A percentile compares a stretch with the other conserved stretches of the same genome.
Conservation (phyloP, 352 stramenopile genomes). For the Achlya hypogyna region DNA sequence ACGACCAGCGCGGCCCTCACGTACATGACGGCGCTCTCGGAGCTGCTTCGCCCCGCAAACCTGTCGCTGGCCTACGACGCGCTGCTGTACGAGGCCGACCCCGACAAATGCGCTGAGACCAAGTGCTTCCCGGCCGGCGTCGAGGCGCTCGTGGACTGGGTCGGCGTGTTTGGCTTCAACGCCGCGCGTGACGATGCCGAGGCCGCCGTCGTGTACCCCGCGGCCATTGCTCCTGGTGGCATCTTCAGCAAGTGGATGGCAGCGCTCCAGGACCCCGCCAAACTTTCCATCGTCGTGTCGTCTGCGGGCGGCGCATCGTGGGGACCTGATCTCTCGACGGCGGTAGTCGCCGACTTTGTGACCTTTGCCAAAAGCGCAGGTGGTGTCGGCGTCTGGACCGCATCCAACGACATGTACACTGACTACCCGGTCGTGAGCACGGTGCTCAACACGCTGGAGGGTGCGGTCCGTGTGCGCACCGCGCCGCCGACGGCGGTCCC, state of each 20-base stretch:
- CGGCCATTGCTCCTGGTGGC: neutral
- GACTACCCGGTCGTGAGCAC: neutral
- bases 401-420: conserved; percentile 1
- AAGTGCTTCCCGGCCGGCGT: conserved; percentile 13
- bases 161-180: conserved; percentile 6
- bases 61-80: conserved; percentile 9
- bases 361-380: neutral
- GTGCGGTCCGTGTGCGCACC: neutral
- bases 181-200: neutral
- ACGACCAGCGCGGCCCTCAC: neutral
- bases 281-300: neutral
- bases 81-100: neutral
- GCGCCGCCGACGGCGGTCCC: neutral
- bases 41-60: neutral
- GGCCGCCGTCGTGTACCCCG: neutral
- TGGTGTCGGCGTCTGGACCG: neutral
- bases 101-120: neutral
- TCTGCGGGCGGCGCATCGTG: neutral
- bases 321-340: neutral
- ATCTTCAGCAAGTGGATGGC: neutral
- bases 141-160: conserved; percentile 15
- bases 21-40: conserved; percentile 18
- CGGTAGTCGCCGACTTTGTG: neutral
- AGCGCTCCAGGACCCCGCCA: neutral
- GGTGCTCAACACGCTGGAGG: neutral